Evolutionary conservation across 768 basidiomycete species (phyloP), one percentile per base, ranked within the genome.

Genomic region (Mrakia hoshinonis): DNA sequence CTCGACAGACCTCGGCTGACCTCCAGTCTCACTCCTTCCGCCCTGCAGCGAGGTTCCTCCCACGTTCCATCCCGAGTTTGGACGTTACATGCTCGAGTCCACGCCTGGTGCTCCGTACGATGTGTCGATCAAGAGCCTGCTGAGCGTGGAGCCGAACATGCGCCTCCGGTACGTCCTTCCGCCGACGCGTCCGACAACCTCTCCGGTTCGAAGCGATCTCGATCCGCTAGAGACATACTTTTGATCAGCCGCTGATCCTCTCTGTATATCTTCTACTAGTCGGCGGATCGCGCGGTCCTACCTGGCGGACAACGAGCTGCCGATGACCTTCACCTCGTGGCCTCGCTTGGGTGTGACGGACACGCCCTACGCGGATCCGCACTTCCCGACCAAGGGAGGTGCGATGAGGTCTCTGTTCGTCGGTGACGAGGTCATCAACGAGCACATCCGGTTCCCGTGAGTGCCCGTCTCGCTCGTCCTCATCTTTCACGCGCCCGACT

Each of bases 71-170:
- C 95, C 95, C 22, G 96, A 99, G 80, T 99, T 97, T 81, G 96
- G 96, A 49, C 85, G 94, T 48, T 98, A 91, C 82, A 99, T 99
- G 96, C 84, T 99, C 66, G 96, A 99, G 79, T 92, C 92, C 3
- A 99, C 95, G 0, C 96, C 96, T 0, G 96, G 96, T 2, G 87
- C 88, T 62, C 96, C 96, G 2, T 98, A 97, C 81, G 89, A 91
- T 6, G 92, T 91, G 12, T 88, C 85, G 20, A 86, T 98, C 49
- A 83, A 84, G 31, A 92, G 95, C 79, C 84, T 98, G 24, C 83
- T 98, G 47, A 85, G 88, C 6, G 94, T 99, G 6, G 95, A 99
- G 81, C 81, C 83, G 60, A 93, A 98, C 80, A 99, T 99, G 96
- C 87, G 89, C 55, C 91, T 92, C 79, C 85, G 93, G 93, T 88